Evolutionary conservation across 2,329 filamentous ascomycete species (phyloP).

Genomic region (Grosmannia huntii): DNA sequence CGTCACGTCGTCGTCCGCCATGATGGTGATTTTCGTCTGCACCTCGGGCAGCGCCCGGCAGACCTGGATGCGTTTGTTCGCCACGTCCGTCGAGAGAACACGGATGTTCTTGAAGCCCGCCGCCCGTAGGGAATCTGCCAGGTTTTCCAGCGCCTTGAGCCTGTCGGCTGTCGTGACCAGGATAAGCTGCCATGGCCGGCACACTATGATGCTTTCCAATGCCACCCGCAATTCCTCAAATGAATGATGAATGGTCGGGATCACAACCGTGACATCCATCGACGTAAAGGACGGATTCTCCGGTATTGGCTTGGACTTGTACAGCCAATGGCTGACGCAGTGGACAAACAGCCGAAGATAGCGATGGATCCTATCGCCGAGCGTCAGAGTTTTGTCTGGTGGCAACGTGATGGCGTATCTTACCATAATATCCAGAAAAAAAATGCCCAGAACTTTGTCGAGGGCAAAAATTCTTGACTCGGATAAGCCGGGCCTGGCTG

Average conservation of each 20-base stretch:
- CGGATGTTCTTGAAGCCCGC: slow-evolving; percentile 45
- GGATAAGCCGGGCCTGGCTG: not conserved
- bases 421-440: slow-evolving; percentile 33
- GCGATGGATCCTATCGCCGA: slow-evolving; percentile 57
- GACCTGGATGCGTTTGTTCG: slow-evolving; percentile 92
- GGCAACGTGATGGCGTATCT: not conserved
- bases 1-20: slow-evolving; percentile 92
- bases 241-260: slow-evolving; percentile 80
- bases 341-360: slow-evolving; percentile 81
- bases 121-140: slow-evolving; percentile 44
- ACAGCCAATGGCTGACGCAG: slow-evolving; percentile 72
- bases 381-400: not conserved
- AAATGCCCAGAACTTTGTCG: slow-evolving; percentile 33
- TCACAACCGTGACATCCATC: slow-evolving; percentile 83
- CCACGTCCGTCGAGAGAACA: slow-evolving; percentile 66
- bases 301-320: slow-evolving; percentile 73
- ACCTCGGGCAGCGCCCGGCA: slow-evolving; percentile 82
- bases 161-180: slow-evolving; percentile 81
- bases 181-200: slow-evolving; percentile 59
- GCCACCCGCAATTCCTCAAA: slow-evolving; percentile 76
- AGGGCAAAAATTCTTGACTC: slow-evolving; percentile 22
- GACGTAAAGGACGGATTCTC: slow-evolving; percentile 67
- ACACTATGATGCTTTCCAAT: slow-evolving; percentile 62
- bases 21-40: slow-evolving; percentile 70
- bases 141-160: slow-evolving; percentile 50